Base-by-base conservation (phyloP, 2,329 filamentous ascomycete genomes). In the Penicillium decumbens region DNA sequence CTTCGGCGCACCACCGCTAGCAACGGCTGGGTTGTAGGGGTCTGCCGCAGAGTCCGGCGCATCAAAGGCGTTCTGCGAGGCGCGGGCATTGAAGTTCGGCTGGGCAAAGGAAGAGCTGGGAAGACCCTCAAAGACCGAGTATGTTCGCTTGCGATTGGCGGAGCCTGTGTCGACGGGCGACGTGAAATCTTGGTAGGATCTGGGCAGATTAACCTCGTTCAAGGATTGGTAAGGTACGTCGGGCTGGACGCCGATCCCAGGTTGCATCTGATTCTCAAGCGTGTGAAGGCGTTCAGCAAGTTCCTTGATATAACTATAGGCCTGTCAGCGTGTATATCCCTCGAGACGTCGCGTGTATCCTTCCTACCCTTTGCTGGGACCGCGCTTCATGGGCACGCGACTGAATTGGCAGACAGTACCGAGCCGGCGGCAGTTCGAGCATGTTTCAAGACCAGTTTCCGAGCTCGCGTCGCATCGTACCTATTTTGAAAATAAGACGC, bases 401-500 rank as follows among this genome's bases (percentile, higher is more conserved):
- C 88, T 95, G 65, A 95, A 95, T 18, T 90, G 79, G 70, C 90
- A 95, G 20, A 77, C 75, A n/a, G 84, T 80, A n/a, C 81, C 80
- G 6, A 88, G 84, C 45, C 89, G 82, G 47, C 84, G 83, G 67
- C 90, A 95, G 63, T 89, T 92, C 2, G 87, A 87, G 63, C 90
- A 95, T 5, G 86, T 84, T 50, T 84, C 81, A 15, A 87, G 81
- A 13, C 83, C 84, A 5, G 80, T 79, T 65, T 95, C 88, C 7
- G 85, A 84, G 52, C 82, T 80, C 4, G 89, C 87, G 71, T 95
- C 89, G 63, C 90, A 95, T 64, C 89, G 88, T 51, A 95, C 89
- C 78, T 82, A 43, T 25, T 33, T 33, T 15, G 7, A 38, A 49
- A 43, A 45, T 33, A 29, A 43, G 20, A 27, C 43, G 44, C 27